phyloP scores from a whole-genome alignment of 331 rosid genomes.

The Prunus yedoensis region DNA sequence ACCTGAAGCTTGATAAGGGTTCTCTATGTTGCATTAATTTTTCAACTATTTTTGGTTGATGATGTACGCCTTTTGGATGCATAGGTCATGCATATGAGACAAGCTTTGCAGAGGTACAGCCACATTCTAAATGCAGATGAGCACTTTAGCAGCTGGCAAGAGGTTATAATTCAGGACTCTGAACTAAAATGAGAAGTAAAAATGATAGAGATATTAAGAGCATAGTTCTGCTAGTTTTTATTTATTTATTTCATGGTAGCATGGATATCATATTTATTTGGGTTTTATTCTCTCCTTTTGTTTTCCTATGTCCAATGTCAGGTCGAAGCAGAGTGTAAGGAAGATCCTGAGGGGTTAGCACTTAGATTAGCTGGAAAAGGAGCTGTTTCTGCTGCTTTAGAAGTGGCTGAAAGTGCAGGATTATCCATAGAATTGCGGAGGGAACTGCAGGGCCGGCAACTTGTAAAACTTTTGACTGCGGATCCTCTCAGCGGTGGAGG shows the following conservation, averaged over 20 bases:
- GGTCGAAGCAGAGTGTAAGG: slow-evolving; percentile 98
- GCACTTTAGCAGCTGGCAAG: slow-evolving; percentile 91
- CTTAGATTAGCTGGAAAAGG: slow-evolving; percentile 96
- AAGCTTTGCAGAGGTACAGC: slow-evolving; percentile 89
- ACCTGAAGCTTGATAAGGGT: not conserved
- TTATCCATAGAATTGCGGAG: slow-evolving; percentile 86
- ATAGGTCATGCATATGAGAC: slow-evolving; percentile 78
- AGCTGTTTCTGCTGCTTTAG: slow-evolving; percentile 96
- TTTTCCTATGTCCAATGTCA: slow-evolving; percentile 29
- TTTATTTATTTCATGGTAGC: not conserved
- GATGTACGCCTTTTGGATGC: slow-evolving; percentile 34
- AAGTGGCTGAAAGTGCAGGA: slow-evolving; percentile 98
- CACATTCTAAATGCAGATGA: slow-evolving; percentile 89
- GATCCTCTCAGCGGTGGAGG: slow-evolving; percentile 99
- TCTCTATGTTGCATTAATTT: not conserved
- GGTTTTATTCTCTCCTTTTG: not conserved
- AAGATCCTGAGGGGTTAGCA: slow-evolving; percentile 99
- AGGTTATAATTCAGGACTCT: slow-evolving; percentile 53
- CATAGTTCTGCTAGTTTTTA: slow-evolving; percentile 14
- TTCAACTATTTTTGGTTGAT: slow-evolving; percentile 13
- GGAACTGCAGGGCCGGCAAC: slow-evolving; percentile 96
- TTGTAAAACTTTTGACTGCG: slow-evolving; percentile 97
- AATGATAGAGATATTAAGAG: not conserved
- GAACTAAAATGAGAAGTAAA: slow-evolving; percentile 13
- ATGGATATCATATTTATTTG: not conserved